Evolutionary conservation across 345 rosid species (phyloP).

Genomic region (Chamaenerion angustifolium): DNA sequence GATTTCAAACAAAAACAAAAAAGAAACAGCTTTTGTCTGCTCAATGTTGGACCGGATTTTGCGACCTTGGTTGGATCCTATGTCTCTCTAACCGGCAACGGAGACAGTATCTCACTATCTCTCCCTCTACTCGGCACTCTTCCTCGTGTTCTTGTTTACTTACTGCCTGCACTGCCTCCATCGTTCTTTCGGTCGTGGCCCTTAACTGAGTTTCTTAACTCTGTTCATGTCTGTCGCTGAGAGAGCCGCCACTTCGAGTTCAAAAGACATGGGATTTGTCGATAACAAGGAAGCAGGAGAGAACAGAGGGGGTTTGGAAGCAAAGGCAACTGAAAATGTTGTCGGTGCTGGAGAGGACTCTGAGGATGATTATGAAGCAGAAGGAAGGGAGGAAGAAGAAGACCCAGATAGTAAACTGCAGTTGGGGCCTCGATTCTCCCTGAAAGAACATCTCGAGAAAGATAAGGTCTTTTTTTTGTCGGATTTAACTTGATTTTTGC

Average conservation of each 20-base stretch:
- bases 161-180: too few species aligned
- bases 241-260: conserved; percentile 6
- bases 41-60: too few species aligned
- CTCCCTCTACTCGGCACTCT: too few species aligned
- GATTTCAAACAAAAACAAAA: too few species aligned
- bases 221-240: conserved; percentile 10
- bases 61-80: too few species aligned
- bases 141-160: too few species aligned
- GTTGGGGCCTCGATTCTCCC: conserved; percentile 14
- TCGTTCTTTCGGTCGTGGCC: too few species aligned
- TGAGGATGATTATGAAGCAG: conserved; percentile 4
- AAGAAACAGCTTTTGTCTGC: too few species aligned
- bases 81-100: too few species aligned
- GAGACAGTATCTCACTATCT: too few species aligned
- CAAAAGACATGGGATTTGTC: conserved; percentile 11
- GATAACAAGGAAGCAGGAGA: conserved; percentile 5
- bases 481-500: neutral
- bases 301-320: conserved; percentile 2
- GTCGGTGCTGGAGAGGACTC: neutral
- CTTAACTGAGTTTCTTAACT: too few species aligned
- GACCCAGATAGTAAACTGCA: conserved; percentile 8
- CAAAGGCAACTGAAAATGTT: conserved; percentile 1
- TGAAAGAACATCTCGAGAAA: conserved; percentile 15
- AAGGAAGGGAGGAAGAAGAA: conserved; percentile 4
- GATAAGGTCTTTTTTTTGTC: conserved; percentile 12